Evolutionary conservation across 352 stramenopile species (phyloP).

Genomic region (Bremia lactucae): DNA sequence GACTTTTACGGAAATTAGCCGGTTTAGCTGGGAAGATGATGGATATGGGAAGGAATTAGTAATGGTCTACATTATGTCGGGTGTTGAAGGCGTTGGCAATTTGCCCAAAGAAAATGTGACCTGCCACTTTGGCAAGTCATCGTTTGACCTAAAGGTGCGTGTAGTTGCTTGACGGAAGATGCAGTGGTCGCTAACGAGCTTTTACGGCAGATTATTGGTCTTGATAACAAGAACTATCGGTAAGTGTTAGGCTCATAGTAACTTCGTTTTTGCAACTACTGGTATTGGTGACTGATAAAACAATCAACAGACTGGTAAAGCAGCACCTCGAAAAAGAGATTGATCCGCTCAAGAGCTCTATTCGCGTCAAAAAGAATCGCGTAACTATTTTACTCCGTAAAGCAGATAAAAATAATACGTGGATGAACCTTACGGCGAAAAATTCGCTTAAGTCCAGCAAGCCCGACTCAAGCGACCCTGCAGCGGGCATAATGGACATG

Average conservation of each 20-base stretch:
- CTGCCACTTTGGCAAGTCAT: conserved; percentile 69
- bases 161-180: not conserved
- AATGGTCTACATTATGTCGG: conserved; percentile 72
- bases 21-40: conserved; percentile 83
- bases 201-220: conserved; percentile 35
- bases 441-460: conserved; percentile 49
- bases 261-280: too few species aligned
- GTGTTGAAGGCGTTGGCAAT: conserved; percentile 63
- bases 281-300: too few species aligned
- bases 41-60: conserved; percentile 83
- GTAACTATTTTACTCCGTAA: conserved; percentile 74
- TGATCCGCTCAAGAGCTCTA: conserved; percentile 55
- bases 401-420: conserved; percentile 60
- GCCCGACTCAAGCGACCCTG: conserved; percentile 43
- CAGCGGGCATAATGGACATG: conserved; percentile 85
- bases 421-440: conserved; percentile 80
- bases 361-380: conserved; percentile 80
- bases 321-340: conserved; percentile 81
- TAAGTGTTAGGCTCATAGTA: not conserved
- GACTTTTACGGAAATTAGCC: conserved; percentile 74
- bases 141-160: conserved; percentile 73
- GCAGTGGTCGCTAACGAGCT: not conserved
- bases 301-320: conserved; percentile 41
- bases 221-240: conserved; percentile 68
- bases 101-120: conserved; percentile 61